Percentiles rank a stretch among this genome's conserved stretches.
These are phyloP conservation scores for Psilocybe cubensis DNA, from an alignment of 768 basidiomycete species.

Conservation along the genomic window DNA sequence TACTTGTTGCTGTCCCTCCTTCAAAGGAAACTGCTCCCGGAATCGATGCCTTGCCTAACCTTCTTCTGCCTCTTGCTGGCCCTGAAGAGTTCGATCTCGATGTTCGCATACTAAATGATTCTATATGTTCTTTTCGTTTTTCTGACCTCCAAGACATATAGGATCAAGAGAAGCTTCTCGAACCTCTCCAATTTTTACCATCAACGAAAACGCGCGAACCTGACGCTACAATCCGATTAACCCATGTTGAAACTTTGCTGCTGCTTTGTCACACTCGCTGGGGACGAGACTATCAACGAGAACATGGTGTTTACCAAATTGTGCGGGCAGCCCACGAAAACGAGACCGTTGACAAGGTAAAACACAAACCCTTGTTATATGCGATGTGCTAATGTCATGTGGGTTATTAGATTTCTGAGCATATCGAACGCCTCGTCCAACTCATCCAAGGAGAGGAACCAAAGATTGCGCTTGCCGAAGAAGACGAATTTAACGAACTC, in stretches of 20 bases:
- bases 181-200: constrained; percentile 86
- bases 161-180: constrained; percentile 88
- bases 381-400: neutral
- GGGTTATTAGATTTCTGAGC: constrained; percentile 70
- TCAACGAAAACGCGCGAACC: constrained; percentile 82
- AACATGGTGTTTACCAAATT: constrained; percentile 86
- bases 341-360: constrained; percentile 79
- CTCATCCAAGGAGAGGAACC: constrained; percentile 83
- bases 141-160: constrained; percentile 28
- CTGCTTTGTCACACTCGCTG: constrained; percentile 88
- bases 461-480: constrained; percentile 42
- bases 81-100: constrained; percentile 96
- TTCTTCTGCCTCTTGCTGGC: constrained; percentile 90
- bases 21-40: constrained; percentile 67
- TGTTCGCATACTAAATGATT: constrained; percentile 46
- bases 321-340: constrained; percentile 75
- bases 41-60: constrained; percentile 81
- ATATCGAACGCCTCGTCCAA: constrained; percentile 86
- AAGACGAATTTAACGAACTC: constrained; percentile 26
- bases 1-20: constrained; percentile 57
- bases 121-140: neutral
- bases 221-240: constrained; percentile 76
- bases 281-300: constrained; percentile 82
- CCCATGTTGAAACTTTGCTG: constrained; percentile 87
- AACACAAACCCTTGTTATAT: constrained; percentile 19